These are phyloP conservation scores for Tympanopsis confertula DNA, from an alignment of 2,329 filamentous ascomycete species.

Conservation along the genomic window DNA sequence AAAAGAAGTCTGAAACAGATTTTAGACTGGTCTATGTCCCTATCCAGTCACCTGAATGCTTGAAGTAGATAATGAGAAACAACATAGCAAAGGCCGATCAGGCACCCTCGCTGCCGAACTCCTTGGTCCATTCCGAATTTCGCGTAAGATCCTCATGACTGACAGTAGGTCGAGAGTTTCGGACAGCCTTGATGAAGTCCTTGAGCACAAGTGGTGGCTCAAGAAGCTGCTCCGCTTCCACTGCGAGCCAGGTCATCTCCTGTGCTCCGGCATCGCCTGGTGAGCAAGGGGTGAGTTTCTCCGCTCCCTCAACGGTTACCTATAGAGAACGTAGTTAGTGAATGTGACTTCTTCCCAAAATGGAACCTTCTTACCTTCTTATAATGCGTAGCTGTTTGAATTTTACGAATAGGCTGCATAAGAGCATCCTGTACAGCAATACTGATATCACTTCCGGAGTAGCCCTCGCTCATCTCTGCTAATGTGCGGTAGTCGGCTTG, in stretches of 20 bases:
- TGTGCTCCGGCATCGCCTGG: slow-evolving; percentile 75
- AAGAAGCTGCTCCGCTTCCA: slow-evolving; percentile 72
- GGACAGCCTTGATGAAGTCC: slow-evolving; percentile 88
- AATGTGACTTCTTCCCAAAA: slow-evolving; percentile 1
- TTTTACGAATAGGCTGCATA: slow-evolving; percentile 68
- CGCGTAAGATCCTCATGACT: slow-evolving; percentile 72
- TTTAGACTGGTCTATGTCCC: too few relatives aligned
- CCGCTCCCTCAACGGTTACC: slow-evolving; percentile 57
- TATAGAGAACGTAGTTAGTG: slow-evolving; percentile 19
- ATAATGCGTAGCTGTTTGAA: slow-evolving; percentile 68
- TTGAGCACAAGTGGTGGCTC: slow-evolving; percentile 80
- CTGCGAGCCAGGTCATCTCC: slow-evolving; percentile 88
- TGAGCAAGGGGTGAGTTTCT: slow-evolving; percentile 79
- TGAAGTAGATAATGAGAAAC: too few relatives aligned
- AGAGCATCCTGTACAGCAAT: slow-evolving; percentile 67
- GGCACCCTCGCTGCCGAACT: slow-evolving; percentile 86
- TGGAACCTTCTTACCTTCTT: slow-evolving; percentile 43
- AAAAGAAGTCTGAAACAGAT: too few relatives aligned
- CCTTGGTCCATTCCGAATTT: slow-evolving; percentile 86
- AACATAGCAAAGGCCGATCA: too few relatives aligned
- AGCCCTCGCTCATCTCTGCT: slow-evolving; percentile 59
- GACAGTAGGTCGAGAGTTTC: slow-evolving; percentile 78
- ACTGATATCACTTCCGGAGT: slow-evolving; percentile 64
- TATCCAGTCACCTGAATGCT: too few relatives aligned
- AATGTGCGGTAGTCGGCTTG: slow-evolving; percentile 51